phyloP scores from a whole-genome alignment of 306 rosid genomes.

The Medicago lupulina region DNA sequence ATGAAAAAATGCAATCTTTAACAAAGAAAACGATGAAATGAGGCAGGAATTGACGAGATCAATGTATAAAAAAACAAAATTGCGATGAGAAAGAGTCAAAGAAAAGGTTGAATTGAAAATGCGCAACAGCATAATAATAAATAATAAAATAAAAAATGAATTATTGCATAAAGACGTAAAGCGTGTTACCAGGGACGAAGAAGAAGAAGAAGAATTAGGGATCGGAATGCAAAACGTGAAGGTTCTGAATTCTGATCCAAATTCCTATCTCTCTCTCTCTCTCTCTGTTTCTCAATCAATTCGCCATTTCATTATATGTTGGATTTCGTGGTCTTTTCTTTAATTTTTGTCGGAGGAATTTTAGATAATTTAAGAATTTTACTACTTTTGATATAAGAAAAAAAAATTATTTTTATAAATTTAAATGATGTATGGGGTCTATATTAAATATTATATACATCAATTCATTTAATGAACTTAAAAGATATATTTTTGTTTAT shows the following conservation, averaged over 20 bases:
- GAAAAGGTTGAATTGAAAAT: conserved; percentile 21
- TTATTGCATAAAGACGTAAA: background rate
- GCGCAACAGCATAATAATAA: background rate
- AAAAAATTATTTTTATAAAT: no score
- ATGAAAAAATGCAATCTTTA: conserved; percentile 18
- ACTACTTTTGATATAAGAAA: no score
- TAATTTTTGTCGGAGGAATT: no score
- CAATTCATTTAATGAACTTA: no score
- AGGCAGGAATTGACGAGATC: conserved; percentile 7
- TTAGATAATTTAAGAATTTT: no score
- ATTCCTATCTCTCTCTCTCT: background rate
- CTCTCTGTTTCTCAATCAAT: no score
- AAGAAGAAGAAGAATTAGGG: background rate
- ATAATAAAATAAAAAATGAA: background rate
- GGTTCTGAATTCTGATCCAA: background rate
- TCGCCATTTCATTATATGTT: no score
- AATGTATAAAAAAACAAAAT: conserved; percentile 17
- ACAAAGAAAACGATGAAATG: conserved; percentile 9
- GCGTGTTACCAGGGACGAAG: background rate
- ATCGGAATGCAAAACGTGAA: conserved; percentile 11
- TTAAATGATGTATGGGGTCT: no score
- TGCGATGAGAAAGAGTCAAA: conserved; percentile 9
- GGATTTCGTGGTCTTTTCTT: no score
- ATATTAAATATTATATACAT: no score
- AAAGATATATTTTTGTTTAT: no score